These are phyloP conservation scores for Neophaeococcomyces mojaviensis DNA, from an alignment of 2,329 filamentous ascomycete species.

Conservation along the genomic window DNA sequence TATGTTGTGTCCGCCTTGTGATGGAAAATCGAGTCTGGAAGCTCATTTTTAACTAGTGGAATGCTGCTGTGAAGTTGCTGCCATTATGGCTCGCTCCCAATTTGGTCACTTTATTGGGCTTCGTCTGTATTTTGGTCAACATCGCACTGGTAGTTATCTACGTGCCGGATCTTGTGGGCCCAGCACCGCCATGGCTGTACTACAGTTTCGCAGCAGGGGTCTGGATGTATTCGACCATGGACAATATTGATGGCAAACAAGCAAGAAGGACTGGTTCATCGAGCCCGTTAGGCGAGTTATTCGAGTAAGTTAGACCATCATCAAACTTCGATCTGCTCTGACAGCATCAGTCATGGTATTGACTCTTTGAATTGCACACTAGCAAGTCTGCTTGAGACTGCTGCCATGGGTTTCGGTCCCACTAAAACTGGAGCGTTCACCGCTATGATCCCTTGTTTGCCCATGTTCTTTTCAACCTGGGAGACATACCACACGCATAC, in stretches of 20 bases:
- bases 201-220: constrained; percentile 91
- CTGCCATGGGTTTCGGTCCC: constrained; percentile 83
- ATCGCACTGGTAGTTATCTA: constrained; percentile 66
- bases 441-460: constrained; percentile 78
- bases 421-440: constrained; percentile 84
- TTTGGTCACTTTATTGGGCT: constrained; percentile 91
- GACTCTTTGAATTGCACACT: constrained; percentile 96
- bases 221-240: constrained; percentile 98
- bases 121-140: constrained; percentile 87
- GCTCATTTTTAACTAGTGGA: constrained; percentile 61
- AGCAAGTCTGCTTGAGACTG: constrained; percentile 81
- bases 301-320: constrained; percentile 53
- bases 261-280: constrained; percentile 90
- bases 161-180: constrained; percentile 85
- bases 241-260: constrained; percentile 98
- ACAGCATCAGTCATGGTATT: constrained; percentile 62
- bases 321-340: constrained; percentile 27
- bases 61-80: constrained; percentile 82
- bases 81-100: constrained; percentile 97
- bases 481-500: constrained; percentile 99
- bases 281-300: constrained; percentile 88
- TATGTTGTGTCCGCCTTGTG: constrained; percentile 38
- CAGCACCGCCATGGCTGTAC: constrained; percentile 85
- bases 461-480: constrained; percentile 99
- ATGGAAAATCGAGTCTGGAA: constrained; percentile 5